These are phyloP conservation scores for Salix arbutifolia DNA, from an alignment of 345 rosid genomes.

Conservation along the genomic window DNA sequence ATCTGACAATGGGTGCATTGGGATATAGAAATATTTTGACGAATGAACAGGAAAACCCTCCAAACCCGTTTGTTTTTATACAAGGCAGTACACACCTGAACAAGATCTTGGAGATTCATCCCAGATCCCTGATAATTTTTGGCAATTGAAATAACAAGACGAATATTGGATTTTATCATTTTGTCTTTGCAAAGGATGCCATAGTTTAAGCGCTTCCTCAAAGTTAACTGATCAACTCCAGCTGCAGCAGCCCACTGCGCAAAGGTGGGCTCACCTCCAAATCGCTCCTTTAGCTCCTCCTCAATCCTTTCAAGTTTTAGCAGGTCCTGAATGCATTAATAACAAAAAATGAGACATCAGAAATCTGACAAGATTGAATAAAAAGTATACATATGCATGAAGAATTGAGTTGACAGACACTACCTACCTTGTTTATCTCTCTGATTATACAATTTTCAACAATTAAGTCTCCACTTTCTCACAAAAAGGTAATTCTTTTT, in stretches of 20 bases:
- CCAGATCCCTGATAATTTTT: conserved; percentile 89
- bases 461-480: not conserved
- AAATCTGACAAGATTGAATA: conserved; percentile 1
- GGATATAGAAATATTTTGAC: not conserved
- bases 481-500: not conserved
- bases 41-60: not conserved
- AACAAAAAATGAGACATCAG: conserved; percentile 5
- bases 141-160: conserved; percentile 95
- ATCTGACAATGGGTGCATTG: not conserved
- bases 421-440: not conserved
- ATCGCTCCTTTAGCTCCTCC: conserved; percentile 62
- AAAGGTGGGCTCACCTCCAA: conserved; percentile 67
- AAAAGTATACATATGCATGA: not conserved
- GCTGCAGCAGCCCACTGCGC: conserved; percentile 94
- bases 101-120: conserved; percentile 91
- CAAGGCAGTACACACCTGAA: conserved; percentile 55
- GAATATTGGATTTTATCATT: conserved; percentile 90
- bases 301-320: conserved; percentile 80
- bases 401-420: not conserved
- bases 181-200: conserved; percentile 77
- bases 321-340: conserved; percentile 48
- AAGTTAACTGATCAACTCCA: conserved; percentile 64
- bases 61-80: not conserved
- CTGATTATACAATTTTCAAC: not conserved
- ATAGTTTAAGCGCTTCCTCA: conserved; percentile 62